Evolutionary conservation across 148 eudicot genomes (phyloP).

Genomic region (Rhododendron kiyosumense): DNA sequence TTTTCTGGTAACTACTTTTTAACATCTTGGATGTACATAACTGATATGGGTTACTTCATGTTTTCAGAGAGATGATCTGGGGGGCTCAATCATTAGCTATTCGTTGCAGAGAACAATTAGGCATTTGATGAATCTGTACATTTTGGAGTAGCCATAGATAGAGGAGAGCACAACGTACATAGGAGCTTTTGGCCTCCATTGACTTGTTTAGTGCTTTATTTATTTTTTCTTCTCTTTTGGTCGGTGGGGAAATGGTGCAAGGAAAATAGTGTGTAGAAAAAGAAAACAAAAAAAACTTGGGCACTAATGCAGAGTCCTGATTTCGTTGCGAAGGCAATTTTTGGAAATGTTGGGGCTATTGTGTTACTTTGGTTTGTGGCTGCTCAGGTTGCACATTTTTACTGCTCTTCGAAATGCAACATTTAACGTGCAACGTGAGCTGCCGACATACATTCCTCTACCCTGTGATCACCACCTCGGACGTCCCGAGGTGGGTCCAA

Average conservation of each 20-base stretch:
- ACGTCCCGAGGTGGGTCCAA: background rate
- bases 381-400: background rate
- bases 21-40: background rate
- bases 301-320: background rate
- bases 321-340: slow-evolving; percentile 2
- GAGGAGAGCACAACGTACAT: background rate
- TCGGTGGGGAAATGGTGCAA: background rate
- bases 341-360: background rate
- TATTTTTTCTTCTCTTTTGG: background rate
- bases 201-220: background rate
- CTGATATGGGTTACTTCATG: background rate
- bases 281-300: background rate
- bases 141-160: background rate
- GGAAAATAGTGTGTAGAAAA: background rate
- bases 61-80: slow-evolving; percentile 7
- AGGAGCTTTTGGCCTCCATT: background rate
- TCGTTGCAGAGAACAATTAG: background rate
- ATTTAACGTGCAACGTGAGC: background rate
- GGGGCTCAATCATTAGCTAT: slow-evolving; percentile 10
- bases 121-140: slow-evolving; percentile 16
- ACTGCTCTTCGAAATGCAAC: background rate
- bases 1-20: background rate
- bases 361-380: background rate
- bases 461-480: background rate
- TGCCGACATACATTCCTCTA: background rate